Evolutionary conservation across 805 yeast species (phyloP).

Genomic region (Kuraishia cidri): DNA sequence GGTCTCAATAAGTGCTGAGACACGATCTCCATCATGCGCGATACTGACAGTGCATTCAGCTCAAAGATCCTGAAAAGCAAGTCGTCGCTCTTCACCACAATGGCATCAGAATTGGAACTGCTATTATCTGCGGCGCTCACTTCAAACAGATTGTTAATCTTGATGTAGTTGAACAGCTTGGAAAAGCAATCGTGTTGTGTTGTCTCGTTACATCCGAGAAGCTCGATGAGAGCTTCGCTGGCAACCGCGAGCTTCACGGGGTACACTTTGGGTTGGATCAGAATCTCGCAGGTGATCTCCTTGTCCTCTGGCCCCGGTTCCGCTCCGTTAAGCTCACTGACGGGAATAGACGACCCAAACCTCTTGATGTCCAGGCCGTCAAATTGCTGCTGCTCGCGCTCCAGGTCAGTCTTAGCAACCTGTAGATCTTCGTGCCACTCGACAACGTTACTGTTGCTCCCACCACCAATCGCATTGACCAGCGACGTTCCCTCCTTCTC

Average conservation of each 20-base stretch:
- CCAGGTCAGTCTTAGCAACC: constrained; percentile 14
- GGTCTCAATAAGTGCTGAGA: constrained; percentile 65
- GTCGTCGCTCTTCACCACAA: constrained; percentile 30
- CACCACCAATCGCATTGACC: not conserved
- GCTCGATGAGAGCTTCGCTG: constrained; percentile 49
- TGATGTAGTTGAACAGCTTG: constrained; percentile 24
- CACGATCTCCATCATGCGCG: constrained; percentile 62
- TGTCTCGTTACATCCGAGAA: constrained; percentile 70
- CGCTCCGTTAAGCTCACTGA: constrained; percentile 12
- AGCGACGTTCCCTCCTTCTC: not conserved
- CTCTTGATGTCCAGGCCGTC: constrained; percentile 89
- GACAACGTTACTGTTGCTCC: constrained; percentile 33
- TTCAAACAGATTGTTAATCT: constrained; percentile 25
- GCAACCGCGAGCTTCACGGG: constrained; percentile 61
- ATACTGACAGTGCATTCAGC: constrained; percentile 50
- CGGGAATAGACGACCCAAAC: constrained; percentile 39
- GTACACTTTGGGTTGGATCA: constrained; percentile 72
- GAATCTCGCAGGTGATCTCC: constrained; percentile 59
- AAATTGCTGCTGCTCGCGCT: constrained; percentile 37
- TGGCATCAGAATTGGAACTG: constrained; percentile 9
- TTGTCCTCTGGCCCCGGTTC: constrained; percentile 18
- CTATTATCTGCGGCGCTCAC: constrained; percentile 10
- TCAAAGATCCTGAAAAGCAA: constrained; percentile 34
- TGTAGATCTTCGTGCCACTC: constrained; percentile 82
- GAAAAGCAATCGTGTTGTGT: constrained; percentile 75